phyloP scores from a whole-genome alignment of 192 early-diverging fungal species.

The Backusella circina region DNA sequence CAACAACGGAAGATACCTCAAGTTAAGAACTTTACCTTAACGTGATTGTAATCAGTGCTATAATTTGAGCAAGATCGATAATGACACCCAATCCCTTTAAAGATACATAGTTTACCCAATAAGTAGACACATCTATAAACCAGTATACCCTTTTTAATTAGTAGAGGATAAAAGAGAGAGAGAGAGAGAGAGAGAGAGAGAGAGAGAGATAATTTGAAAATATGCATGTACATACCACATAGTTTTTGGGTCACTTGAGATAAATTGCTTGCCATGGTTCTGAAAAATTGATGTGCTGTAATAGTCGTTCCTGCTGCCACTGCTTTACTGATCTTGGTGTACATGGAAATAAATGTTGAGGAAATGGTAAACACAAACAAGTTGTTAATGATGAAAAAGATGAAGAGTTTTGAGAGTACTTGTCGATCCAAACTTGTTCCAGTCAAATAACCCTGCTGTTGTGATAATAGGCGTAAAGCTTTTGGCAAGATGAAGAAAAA shows the following conservation, averaged over 20 bases:
- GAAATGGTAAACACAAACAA: slow-evolving; percentile 60
- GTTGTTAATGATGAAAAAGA: slow-evolving; percentile 72
- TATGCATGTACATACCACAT: slow-evolving; percentile 5
- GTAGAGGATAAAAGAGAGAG: not conserved
- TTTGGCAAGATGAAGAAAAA: slow-evolving; percentile 66
- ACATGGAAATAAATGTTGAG: slow-evolving; percentile 30
- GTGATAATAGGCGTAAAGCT: slow-evolving; percentile 56
- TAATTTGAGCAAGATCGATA: slow-evolving; percentile 65
- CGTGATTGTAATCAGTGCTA: slow-evolving; percentile 49
- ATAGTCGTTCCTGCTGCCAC: not conserved
- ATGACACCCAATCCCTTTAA: slow-evolving; percentile 60
- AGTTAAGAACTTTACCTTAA: slow-evolving; percentile 6
- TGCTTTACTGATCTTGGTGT: slow-evolving; percentile 15
- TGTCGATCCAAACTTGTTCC: slow-evolving; percentile 66
- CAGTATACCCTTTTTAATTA: not conserved
- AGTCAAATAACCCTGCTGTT: slow-evolving; percentile 68
- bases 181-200: not conserved
- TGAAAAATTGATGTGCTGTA: slow-evolving; percentile 7
- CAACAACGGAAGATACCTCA: no score
- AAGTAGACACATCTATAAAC: slow-evolving; percentile 49
- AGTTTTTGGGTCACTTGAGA: slow-evolving; percentile 18
- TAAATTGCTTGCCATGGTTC: slow-evolving; percentile 8
- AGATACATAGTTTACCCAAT: slow-evolving; percentile 77
- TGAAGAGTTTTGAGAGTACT: slow-evolving; percentile 67
- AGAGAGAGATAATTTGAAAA: not conserved